Evolutionary conservation across 257 asterid genomes (phyloP).

Genomic region (Dorcoceras hygrometricum): DNA sequence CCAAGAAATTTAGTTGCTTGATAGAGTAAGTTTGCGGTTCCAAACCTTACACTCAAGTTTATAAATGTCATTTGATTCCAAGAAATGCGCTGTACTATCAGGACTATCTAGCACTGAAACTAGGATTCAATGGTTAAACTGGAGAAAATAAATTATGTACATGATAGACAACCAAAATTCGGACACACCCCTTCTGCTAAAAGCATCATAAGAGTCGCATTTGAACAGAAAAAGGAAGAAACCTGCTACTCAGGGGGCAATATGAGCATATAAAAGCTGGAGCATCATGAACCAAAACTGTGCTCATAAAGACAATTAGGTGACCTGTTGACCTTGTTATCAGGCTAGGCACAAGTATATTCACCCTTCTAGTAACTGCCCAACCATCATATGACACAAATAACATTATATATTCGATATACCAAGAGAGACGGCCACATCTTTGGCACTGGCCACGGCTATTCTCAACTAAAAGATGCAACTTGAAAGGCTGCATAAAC

Average conservation of each 20-base stretch:
- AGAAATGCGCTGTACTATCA: conserved; percentile 35
- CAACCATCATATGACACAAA: conserved; percentile 33
- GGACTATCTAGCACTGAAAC: conserved; percentile 43
- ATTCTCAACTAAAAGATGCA: conserved; percentile 11
- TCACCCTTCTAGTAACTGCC: conserved; percentile 32
- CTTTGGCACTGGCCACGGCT: neutral
- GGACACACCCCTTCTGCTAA: conserved; percentile 27
- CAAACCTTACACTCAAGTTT: conserved; percentile 30
- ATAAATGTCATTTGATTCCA: conserved; percentile 16
- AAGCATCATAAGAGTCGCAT: conserved; percentile 32
- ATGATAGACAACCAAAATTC: conserved; percentile 37
- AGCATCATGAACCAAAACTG: conserved; percentile 39
- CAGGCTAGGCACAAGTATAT: conserved; percentile 36
- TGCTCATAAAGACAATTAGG: conserved; percentile 23
- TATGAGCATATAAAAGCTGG: conserved; percentile 22
- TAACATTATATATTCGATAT: conserved; percentile 26
- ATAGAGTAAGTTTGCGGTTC: conserved; percentile 32
- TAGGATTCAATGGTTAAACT: conserved; percentile 26
- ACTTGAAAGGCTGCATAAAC: conserved; percentile 20
- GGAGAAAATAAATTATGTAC: conserved; percentile 35
- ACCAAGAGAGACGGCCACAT: conserved; percentile 22
- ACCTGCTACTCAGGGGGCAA: conserved; percentile 29
- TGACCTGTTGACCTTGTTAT: conserved; percentile 26
- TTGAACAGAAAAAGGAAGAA: conserved; percentile 31
- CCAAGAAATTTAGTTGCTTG: conserved; percentile 24